phyloP scores from a whole-genome alignment of 495 filamentous ascomycete species.

The Penicillium odoratum region DNA sequence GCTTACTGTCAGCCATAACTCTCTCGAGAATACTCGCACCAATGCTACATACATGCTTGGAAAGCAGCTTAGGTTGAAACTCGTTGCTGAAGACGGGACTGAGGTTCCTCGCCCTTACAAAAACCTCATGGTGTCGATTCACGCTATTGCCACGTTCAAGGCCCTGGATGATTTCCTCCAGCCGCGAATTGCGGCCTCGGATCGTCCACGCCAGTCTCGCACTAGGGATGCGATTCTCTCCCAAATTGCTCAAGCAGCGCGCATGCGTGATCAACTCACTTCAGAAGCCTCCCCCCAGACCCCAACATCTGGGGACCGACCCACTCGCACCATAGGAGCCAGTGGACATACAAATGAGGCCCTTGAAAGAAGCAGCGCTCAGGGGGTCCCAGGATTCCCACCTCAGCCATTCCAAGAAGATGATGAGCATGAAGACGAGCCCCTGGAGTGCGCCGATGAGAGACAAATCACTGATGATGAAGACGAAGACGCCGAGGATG shows the following conservation, averaged over 20 bases:
- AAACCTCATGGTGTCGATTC: constrained; percentile 96
- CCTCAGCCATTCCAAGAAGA: constrained; percentile 55
- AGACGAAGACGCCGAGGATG: constrained; percentile 67
- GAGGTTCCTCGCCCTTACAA: constrained; percentile 82
- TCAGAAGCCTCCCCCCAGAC: constrained; percentile 29
- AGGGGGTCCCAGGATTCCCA: constrained; percentile 30
- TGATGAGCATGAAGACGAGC: constrained; percentile 56
- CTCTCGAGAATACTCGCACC: constrained; percentile 86
- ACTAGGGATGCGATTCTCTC: constrained; percentile 66
- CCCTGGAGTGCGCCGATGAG: constrained; percentile 94
- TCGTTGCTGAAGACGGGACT: constrained; percentile 87
- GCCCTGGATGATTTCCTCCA: constrained; percentile 94
- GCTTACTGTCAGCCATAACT: constrained; percentile 89
- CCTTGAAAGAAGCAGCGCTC: not conserved
- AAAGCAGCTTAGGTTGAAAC: constrained; percentile 88
- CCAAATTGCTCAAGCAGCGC: constrained; percentile 79
- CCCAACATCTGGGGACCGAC: constrained; percentile 23
- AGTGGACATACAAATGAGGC: constrained; percentile 16
- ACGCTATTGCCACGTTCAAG: constrained; percentile 98
- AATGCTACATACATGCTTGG: constrained; percentile 94
- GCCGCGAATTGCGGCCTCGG: constrained; percentile 80
- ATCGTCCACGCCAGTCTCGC: constrained; percentile 70
- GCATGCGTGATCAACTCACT: constrained; percentile 46
- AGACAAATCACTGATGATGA: constrained; percentile 77
- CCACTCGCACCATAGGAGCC: constrained; percentile 28